phyloP scores from a whole-genome alignment of 768 basidiomycete genomes.

The Leccinum boreale region DNA sequence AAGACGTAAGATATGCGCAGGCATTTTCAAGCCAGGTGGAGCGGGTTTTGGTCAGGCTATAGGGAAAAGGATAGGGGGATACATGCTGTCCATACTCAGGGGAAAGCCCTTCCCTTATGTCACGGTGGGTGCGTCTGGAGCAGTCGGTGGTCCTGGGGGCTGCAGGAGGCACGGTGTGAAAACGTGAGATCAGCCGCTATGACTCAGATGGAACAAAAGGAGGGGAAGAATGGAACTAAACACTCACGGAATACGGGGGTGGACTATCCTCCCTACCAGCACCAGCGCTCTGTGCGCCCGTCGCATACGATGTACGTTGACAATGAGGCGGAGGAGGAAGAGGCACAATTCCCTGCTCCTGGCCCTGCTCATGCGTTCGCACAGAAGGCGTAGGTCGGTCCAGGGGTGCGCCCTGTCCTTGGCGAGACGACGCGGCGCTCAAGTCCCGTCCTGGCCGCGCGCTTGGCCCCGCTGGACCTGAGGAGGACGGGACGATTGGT shows the following conservation, averaged over 20 bases:
- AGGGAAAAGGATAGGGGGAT: background rate
- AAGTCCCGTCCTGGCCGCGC: background rate
- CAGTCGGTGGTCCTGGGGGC: constrained; percentile 2
- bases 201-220: background rate
- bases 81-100: background rate
- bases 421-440: background rate
- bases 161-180: background rate
- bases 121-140: constrained; percentile 2
- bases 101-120: background rate
- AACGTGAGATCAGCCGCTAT: background rate
- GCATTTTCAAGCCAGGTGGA: no score
- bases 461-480: background rate
- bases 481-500: background rate
- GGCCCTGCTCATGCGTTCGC: background rate
- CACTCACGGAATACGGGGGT: constrained; percentile 28
- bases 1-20: no score
- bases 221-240: no score
- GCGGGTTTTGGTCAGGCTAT: background rate
- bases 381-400: background rate
- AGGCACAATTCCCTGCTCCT: background rate
- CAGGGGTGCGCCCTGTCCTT: background rate
- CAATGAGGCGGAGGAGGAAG: constrained; percentile 9
- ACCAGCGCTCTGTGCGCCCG: background rate
- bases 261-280: constrained; percentile 10
- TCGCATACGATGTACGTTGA: background rate